A percentile compares a stretch with the other conserved stretches of the same genome.
phyloP scores from a whole-genome alignment of 2,329 filamentous ascomycete species.

The Magnaporthiopsis incrustans region DNA sequence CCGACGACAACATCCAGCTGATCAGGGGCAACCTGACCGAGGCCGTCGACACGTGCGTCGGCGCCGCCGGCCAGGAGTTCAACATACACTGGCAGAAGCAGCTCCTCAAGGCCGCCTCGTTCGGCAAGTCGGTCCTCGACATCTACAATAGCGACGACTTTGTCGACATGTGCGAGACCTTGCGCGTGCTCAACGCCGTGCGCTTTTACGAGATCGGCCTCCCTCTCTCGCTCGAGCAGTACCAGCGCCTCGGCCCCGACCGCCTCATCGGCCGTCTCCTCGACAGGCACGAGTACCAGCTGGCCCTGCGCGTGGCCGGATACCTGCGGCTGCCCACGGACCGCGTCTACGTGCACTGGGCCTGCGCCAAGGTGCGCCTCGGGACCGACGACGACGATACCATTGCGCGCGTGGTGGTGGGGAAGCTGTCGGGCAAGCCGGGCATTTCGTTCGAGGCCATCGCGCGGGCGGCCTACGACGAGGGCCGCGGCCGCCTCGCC shows the following conservation, averaged over 20 bases:
- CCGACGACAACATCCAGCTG: conserved; percentile 93
- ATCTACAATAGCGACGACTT: conserved; percentile 98
- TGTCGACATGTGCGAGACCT: conserved; percentile 92
- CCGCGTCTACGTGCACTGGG: conserved; percentile 94
- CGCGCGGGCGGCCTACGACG: conserved; percentile 85
- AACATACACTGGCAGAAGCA: conserved; percentile 90
- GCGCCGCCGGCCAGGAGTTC: conserved; percentile 88
- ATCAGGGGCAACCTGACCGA: conserved; percentile 83
- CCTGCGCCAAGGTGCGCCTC: conserved; percentile 82
- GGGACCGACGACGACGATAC: conserved; percentile 81
- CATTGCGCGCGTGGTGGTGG: conserved; percentile 79
- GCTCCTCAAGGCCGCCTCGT: conserved; percentile 90
- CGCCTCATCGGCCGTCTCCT: conserved; percentile 78
- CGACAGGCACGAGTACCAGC: conserved; percentile 81
- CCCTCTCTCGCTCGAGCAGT: conserved; percentile 89
- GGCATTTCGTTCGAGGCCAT: conserved; percentile 96
- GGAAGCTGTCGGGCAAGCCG: conserved; percentile 76
- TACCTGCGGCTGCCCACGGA: conserved; percentile 82
- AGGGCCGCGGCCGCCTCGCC: conserved; percentile 80
- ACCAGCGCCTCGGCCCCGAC: conserved; percentile 81
- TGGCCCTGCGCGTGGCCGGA: conserved; percentile 80
- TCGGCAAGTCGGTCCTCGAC: conserved; percentile 94
- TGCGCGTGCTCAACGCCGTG: conserved; percentile 87
- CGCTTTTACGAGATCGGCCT: conserved; percentile 87
- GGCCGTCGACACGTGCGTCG: conserved; percentile 88